Evolutionary conservation across 805 yeast species (phyloP).

Genomic region (Babjeviella inositovora): DNA sequence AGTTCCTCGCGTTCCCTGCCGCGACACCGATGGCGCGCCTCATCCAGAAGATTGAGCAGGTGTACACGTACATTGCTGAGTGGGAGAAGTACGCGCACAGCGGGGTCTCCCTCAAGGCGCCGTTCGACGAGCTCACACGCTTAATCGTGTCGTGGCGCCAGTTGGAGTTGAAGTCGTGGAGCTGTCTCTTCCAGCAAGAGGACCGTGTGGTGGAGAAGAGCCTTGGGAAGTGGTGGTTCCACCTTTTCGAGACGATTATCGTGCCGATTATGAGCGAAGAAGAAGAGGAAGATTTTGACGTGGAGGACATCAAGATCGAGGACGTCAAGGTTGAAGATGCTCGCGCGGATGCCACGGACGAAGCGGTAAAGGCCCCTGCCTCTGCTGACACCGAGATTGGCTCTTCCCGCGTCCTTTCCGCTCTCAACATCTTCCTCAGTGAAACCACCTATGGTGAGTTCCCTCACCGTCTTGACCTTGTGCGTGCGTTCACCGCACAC

Average conservation of each 20-base stretch:
- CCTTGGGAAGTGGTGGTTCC: conserved; percentile 83
- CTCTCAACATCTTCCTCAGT: conserved; percentile 62
- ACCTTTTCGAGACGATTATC: conserved; percentile 69
- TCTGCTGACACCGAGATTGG: conserved; percentile 6
- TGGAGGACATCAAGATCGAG: conserved; percentile 14
- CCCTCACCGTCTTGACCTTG: conserved; percentile 34
- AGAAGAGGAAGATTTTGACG: conserved; percentile 11
- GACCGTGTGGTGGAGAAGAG: conserved; percentile 25
- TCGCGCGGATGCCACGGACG: conserved; percentile 5
- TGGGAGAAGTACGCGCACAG: conserved; percentile 90
- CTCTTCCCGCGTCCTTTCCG: too few species aligned
- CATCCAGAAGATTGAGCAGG: conserved; percentile 73
- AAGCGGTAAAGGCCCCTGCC: conserved; percentile 1
- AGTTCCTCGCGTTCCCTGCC: conserved; percentile 45
- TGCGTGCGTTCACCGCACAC: conserved; percentile 52
- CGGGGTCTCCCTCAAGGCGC: conserved; percentile 45
- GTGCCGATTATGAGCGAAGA: conserved; percentile 27
- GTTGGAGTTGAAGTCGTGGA: conserved; percentile 79
- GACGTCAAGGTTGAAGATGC: too few species aligned
- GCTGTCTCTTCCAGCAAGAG: conserved; percentile 53
- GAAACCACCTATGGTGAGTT: conserved; percentile 71
- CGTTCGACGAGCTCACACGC: conserved; percentile 40
- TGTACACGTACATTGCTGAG: conserved; percentile 68
- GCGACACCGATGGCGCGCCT: conserved; percentile 62
- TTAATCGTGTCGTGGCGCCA: conserved; percentile 85